Evolutionary conservation across 768 basidiomycete genomes (phyloP), one percentile per base, ranked within the genome.

Genomic region (Kwoniella heveanensis): DNA sequence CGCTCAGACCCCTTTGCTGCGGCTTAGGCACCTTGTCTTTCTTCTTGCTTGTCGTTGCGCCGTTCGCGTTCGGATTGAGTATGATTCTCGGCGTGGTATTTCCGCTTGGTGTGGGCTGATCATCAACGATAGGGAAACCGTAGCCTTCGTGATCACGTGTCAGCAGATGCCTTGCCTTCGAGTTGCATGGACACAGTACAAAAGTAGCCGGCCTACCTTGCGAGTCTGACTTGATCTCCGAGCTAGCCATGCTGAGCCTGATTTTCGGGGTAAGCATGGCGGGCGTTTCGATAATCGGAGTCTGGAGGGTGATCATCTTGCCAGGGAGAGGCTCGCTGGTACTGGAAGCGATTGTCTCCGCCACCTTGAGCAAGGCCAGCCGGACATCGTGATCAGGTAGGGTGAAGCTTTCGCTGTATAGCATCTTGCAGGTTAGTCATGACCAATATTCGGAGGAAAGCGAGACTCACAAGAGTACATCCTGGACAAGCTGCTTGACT

Each of bases 321-420:
- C 91, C 92, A 1, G 94, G 94, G 6, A 89, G 83, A 1, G 87
- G 84, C 80, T 98, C 95, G 62, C 91, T 87, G 2, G 87, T 83
- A 24, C 91, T 89, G 55, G 88, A 87, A 69, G 94, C 88, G 47
- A 92, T 85, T 21, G 95, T 83, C 71, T 97, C 95, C 5, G 91
- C 91, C 24, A 96, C 82, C 80, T 98, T 97, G 72, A 98, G 83
- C 53, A 95, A 82, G 67, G 89, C 91, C 87, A 92, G 91, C 50
- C 93, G 88, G 44, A 94, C 89, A 81, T 95, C 90, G 72, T 90
- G 85, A 77, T 96, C 92, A 58, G 87, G 48, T 27, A 37, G 7
- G 10, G 58, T 39, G 26, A 68, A 69, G 30, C 60, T 61, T 12
- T 53, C 52, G 15, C 72, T 73, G 53, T 21, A 53, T 10, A 26